Evolutionary conservation across 2,329 filamentous ascomycete genomes (phyloP).

Genomic region (Verticillium albo-atrum): DNA sequence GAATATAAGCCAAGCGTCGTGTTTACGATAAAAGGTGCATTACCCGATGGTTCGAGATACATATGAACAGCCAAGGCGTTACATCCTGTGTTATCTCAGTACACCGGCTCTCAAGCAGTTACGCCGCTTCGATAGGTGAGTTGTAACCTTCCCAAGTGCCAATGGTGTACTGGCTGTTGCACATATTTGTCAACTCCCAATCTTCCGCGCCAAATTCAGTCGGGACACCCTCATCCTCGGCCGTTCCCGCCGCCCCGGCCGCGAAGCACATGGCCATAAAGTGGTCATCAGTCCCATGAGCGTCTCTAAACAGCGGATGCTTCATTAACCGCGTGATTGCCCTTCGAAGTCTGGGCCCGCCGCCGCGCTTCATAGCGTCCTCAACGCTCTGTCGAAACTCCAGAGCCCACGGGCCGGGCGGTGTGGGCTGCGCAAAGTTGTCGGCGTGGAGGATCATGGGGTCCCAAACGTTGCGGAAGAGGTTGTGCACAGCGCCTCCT

Average conservation of each 20-base stretch:
- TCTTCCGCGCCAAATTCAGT: conserved; percentile 49
- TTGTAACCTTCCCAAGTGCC: conserved; percentile 14
- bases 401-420: conserved; percentile 56
- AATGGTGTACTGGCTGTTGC: conserved; percentile 53
- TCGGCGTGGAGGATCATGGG: conserved; percentile 61
- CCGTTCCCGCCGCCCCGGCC: conserved; percentile 48
- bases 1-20: too few relatives aligned
- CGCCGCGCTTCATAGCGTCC: conserved; percentile 42
- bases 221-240: conserved; percentile 36
- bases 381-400: conserved; percentile 64
- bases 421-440: conserved; percentile 55
- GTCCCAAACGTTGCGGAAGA: conserved; percentile 62
- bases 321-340: conserved; percentile 62
- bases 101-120: neutral
- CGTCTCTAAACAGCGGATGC: conserved; percentile 60
- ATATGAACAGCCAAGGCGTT: too few relatives aligned
- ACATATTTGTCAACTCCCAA: conserved; percentile 64
- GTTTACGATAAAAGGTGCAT: too few relatives aligned
- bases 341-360: conserved; percentile 48
- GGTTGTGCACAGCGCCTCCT: conserved; percentile 64
- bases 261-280: conserved; percentile 64
- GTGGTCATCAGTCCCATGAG: conserved; percentile 67
- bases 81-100: too few relatives aligned
- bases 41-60: too few relatives aligned
- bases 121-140: too few relatives aligned